Conservation (phyloP, 1,284 basidiomycete species). For the Heterobasidion annosum region DNA sequence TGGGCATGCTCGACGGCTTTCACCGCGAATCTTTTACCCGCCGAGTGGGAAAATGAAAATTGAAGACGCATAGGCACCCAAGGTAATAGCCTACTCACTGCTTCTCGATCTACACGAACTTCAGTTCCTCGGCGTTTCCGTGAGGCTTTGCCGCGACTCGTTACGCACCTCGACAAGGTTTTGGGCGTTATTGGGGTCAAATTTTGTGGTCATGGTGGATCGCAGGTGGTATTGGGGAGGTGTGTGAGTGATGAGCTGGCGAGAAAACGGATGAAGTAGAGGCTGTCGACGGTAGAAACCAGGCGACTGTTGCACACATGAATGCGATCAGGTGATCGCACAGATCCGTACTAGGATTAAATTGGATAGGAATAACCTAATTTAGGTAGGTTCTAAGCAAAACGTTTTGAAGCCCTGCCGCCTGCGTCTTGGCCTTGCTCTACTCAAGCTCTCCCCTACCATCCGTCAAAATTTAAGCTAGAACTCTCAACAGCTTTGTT, state of each 20-base stretch:
- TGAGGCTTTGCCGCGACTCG: neutral
- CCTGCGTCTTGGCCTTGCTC: no score
- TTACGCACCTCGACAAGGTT: slow-evolving; percentile 74
- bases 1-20: slow-evolving; percentile 95
- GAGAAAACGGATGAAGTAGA: neutral
- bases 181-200: slow-evolving; percentile 82
- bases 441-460: no score
- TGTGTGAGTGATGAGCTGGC: neutral
- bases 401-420: no score
- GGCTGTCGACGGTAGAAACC: neutral
- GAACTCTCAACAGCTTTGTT: no score
- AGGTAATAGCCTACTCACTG: slow-evolving; percentile 49
- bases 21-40: slow-evolving; percentile 71
- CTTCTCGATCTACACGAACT: slow-evolving; percentile 76
- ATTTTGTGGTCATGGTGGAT: slow-evolving; percentile 41
- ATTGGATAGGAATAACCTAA: no score
- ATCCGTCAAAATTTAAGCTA: no score
- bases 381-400: no score
- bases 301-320: neutral
- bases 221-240: neutral
- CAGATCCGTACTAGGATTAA: neutral
- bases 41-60: slow-evolving; percentile 5
- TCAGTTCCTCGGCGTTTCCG: slow-evolving; percentile 1
- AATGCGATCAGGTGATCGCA: neutral
- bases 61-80: neutral